Evolutionary conservation across 2,329 filamentous ascomycete species (phyloP), one percentile per base, ranked within the genome.

Genomic region (Epichloe baconii): DNA sequence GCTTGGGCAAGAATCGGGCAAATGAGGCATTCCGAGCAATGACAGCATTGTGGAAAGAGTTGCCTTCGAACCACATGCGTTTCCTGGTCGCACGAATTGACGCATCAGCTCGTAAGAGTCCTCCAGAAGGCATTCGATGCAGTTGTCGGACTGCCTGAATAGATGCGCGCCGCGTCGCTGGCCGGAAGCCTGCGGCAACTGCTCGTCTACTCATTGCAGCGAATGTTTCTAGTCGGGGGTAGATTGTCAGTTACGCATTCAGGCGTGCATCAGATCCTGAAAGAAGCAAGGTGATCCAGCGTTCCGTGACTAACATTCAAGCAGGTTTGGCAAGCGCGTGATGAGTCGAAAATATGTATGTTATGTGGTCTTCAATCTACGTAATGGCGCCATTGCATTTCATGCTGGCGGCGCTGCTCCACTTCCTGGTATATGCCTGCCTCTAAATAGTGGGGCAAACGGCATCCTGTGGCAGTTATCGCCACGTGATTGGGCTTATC

Each of bases 1-100:
- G 76, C 65, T 88, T 91, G 2, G 94, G 94, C 35, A 98, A 72
- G 54, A 83, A 74, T 47, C 81, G 73, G 43, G 69, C 77, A 59
- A 83, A 85, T 6, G 80, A 84, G 23, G 75, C 80, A 64, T 83
- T 84, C 52, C 81, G 76, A 10, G 76, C 74, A 46, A 74, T 71
- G 45, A 84, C 80, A 38, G 78, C 77, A 72, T 95, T 94, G 68
- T 95, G 90, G 59, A 95, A 88, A 21, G 83, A 78, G 62, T 88
- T 93, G 48, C 85, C 86, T 12, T 83, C 74, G n/a, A 87, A 83
- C 84, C 86, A 93, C 66, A 83, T 76, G 55, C 83, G 79, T 51
- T 77, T 74, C 65, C 78, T 71, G 62, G 79, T 72, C 63, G 77
- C 71, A 61, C 82, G 77, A 59, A 82, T 72, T 59, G 78, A 73